Base-by-base conservation (phyloP, 495 filamentous ascomycete genomes). In the Xylaria curta region DNA sequence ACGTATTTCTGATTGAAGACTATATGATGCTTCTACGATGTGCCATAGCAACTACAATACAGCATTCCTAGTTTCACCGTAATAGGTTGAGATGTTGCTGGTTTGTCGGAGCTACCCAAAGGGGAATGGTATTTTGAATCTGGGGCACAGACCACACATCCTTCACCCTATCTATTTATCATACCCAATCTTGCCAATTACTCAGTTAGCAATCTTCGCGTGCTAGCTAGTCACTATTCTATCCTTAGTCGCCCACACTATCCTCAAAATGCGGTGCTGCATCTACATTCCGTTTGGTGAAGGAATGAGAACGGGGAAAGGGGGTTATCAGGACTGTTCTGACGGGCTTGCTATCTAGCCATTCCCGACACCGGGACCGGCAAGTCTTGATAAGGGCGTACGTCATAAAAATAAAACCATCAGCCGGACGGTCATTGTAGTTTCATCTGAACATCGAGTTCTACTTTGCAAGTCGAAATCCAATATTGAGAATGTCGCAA, bases 41-140 rank as follows among this genome's bases (percentile, higher is more conserved):
- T 36, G 36, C 8, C 33, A 1, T 46, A 33, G 33, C n/a, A 15
- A 3, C 47, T 6, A 5, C 53, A 28, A 21, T 42, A 19, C 54
- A 5, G 24, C 9, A 44, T 1, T 3, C 21, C n/a, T 63, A 17
- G 26, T n/a, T 63, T 46, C 19, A 42, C 21, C 2, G 38, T 54
- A 2, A 40, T 21, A 2, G 9, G 24, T 28, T 31, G 38, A 58
- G 53, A 8, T 17, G 33, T 5, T 31, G n/a, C 31, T 19, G 38
- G 1, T 2, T 6, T 31, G 68, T 38, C 68, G 68, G 68, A 70
- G 68, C 59, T 70, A 10, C 68, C 59, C 36, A 51, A 70, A 56
- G 38, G 6, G 31, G 68, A 40, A 64, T 70, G 24, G 68, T 28
- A 33, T 38, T 3, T 9, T 60, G 33, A 33, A 38, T 31, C 28